Conservation (phyloP, 768 basidiomycete species). For the Leucosporidium yakuticum region DNA sequence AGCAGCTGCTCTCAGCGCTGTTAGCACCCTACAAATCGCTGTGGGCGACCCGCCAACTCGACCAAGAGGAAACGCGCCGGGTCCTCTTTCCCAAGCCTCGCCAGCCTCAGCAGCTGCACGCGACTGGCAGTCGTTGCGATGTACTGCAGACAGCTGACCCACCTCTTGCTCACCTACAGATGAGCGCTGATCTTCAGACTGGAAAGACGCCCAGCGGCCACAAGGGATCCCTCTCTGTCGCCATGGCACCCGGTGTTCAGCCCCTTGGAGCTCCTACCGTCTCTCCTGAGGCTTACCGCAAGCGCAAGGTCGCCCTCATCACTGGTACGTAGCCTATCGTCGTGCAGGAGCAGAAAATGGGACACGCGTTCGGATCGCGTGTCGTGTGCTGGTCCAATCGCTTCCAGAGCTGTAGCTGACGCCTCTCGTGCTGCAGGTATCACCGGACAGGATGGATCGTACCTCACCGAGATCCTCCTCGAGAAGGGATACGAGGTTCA, state of each 20-base stretch:
- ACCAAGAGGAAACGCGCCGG: too few relatives aligned
- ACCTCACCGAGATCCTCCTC: slow-evolving; percentile 61
- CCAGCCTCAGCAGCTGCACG: too few relatives aligned
- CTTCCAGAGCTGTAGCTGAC: background rate
- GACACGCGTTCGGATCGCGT: background rate
- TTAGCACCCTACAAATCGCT: too few relatives aligned
- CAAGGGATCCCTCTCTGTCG: slow-evolving; percentile 2
- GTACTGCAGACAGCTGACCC: too few relatives aligned
- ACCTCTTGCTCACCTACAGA: too few relatives aligned
- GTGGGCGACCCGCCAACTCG: too few relatives aligned
- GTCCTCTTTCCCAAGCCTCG: too few relatives aligned
- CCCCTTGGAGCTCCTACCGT: background rate
- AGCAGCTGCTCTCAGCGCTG: too few relatives aligned
- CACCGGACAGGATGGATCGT: slow-evolving; percentile 94
- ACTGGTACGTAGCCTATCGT: slow-evolving; percentile 56
- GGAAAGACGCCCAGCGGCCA: too few relatives aligned
- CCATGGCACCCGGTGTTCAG: background rate
- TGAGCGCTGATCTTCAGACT: too few relatives aligned
- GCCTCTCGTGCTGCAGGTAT: slow-evolving; percentile 56
- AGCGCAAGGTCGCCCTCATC: slow-evolving; percentile 88
- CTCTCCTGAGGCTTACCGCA: slow-evolving; percentile 62
- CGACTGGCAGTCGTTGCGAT: too few relatives aligned
- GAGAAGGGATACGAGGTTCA: slow-evolving; percentile 47
- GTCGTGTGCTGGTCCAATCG: background rate
- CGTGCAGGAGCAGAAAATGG: background rate